These are phyloP conservation scores for Funneliformis geosporum DNA, from an alignment of 192 early-diverging fungal species.

Conservation along the genomic window DNA sequence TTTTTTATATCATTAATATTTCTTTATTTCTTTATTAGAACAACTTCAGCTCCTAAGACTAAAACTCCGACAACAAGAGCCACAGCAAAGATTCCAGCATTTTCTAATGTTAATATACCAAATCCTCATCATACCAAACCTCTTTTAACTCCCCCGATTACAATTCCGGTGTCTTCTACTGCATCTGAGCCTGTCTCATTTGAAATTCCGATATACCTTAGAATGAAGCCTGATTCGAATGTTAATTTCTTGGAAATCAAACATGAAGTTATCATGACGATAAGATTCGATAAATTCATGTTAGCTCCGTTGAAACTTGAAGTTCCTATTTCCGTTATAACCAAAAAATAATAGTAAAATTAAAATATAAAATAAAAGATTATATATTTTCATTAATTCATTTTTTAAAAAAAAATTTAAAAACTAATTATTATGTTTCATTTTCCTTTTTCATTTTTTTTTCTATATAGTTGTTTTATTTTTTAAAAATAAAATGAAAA, in stretches of 20 bases:
- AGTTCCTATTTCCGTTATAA: conserved; percentile 25
- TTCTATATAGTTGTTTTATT: no score
- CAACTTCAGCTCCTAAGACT: not conserved
- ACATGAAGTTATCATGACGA: conserved; percentile 32
- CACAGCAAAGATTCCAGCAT: conserved; percentile 25
- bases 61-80: not conserved
- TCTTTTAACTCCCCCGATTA: conserved; percentile 11
- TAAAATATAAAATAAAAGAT: not conserved
- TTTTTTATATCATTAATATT: not conserved
- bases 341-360: not conserved
- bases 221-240: conserved; percentile 31
- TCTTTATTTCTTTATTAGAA: not conserved
- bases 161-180: conserved; percentile 10
- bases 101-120: conserved; percentile 20
- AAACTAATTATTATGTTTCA: no score
- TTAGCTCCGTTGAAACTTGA: conserved; percentile 29
- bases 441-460: no score
- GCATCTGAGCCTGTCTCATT: conserved; percentile 3
- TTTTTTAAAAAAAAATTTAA: no score
- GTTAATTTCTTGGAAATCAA: conserved; percentile 29
- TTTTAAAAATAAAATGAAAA: no score
- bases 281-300: conserved; percentile 35
- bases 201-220: conserved; percentile 26
- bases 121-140: conserved; percentile 33
- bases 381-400: not conserved